Base-by-base conservation (phyloP, 305 asterid genomes). In the Andrographis paniculata region DNA sequence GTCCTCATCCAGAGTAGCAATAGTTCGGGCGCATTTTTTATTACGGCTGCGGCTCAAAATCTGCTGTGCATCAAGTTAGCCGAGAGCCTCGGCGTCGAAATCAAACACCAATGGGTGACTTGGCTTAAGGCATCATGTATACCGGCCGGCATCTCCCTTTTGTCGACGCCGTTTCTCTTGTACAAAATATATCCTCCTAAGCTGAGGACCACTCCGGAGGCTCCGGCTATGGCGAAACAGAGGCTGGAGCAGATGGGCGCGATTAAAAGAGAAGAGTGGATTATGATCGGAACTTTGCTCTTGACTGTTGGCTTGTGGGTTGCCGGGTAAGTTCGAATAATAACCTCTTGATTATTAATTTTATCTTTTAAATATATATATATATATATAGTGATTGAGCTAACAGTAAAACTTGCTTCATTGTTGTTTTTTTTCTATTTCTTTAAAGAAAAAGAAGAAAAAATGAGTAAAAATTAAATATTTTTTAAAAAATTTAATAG, bases 251-350 rank as follows among this genome's bases (percentile, higher is more conserved):
- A 66, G 55, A 76, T 76, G 84, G 84, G 84, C 18, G 63, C 68
- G 10, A 23, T 76, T 45, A 76, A 66, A 59, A 47, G 45, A 41
- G 63, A 69, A 1, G 75, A 76, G 36, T 76, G 79, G 84, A 8
- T 72, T 17, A 60, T 72, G 74, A 37, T 72, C 50, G 67, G 58
- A 13, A 60, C 79, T 42, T 63, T 88, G 83, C 66, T 82, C 22
- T 51, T 88, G 6, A 82, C 94, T 0, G 60, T 84, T 36, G 63
- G 75, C 11, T 55, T 87, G 17, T 87, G 97, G 97, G 51, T 84
- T 38, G 48, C 82, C 6, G 97, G 95, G 94, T 87, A 75, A 1
- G 70, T n/a, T 37, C 17, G 6, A 2, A 1, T 2, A 17, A 13
- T 13, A 37, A 37, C 42, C 14, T n/a, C n/a, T n/a, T n/a, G n/a